Evolutionary conservation across 2,329 filamentous ascomycete genomes (phyloP).

Genomic region (Fusarium equiseti): DNA sequence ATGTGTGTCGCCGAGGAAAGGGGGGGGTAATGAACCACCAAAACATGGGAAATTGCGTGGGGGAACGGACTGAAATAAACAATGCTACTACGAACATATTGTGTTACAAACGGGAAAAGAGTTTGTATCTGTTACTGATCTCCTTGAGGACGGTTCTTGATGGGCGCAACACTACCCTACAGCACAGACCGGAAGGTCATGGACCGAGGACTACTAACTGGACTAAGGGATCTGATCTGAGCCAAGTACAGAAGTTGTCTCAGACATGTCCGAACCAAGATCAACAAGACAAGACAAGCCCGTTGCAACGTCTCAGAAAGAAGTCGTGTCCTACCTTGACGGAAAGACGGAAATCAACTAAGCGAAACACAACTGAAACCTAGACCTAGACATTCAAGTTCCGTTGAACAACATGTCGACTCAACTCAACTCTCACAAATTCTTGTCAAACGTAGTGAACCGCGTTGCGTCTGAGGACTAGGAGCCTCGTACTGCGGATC

Average conservation of each 20-base stretch:
- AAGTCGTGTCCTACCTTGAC: constrained; percentile 14
- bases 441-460: constrained; percentile 34
- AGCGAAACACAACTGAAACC: constrained; percentile 47
- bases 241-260: constrained; percentile 19
- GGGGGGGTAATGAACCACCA: constrained; percentile 6
- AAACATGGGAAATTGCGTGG: not conserved
- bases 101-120: constrained; percentile 1
- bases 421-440: constrained; percentile 24
- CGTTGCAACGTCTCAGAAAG: constrained; percentile 34
- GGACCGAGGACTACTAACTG: constrained; percentile 3
- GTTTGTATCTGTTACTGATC: constrained; percentile 4
- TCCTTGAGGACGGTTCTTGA: not conserved
- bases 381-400: constrained; percentile 22
- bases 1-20: constrained; percentile 37
- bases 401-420: constrained; percentile 19
- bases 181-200: constrained; percentile 18
- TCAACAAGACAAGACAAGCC: not conserved
- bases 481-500: constrained; percentile 31
- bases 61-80: not conserved
- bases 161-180: constrained; percentile 27
- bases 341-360: not conserved
- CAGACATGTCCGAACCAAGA: constrained; percentile 20
- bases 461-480: constrained; percentile 27
- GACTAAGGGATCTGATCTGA: constrained; percentile 13
- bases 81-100: not conserved